Evolutionary conservation across 805 yeast species (phyloP), one percentile per base, ranked within the genome.

Genomic region (Candida rishiriensis): DNA sequence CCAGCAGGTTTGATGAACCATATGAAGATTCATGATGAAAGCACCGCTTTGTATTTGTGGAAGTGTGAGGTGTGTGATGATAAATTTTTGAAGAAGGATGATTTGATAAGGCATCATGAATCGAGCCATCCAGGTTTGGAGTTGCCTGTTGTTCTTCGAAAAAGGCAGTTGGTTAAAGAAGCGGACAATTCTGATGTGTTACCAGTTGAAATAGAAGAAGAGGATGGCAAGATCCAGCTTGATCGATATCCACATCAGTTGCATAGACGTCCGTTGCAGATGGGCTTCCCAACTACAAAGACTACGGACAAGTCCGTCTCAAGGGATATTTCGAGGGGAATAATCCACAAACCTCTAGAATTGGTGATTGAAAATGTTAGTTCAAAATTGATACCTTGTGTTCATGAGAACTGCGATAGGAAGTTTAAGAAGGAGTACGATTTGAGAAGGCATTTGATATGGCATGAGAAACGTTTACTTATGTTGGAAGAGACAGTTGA

Each of bases 1-100:
- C 78, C 75, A 38, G 69, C 72, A 26, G 93, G 89, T 49, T 63
- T 88, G 40, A 65, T 72, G 14, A 78, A 83, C 69, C 97, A 90
- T 59, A 79, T 85, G 88, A 63, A 72, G 36, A 67, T 80, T 16
- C 96, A 89, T 61, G 81, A 81, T 51, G 78, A 73, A 5, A 54
- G 57, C 2, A 68, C 70, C 14, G 72, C 70, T 11, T 64, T 72
- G n/a, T 78, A 73, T 49, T 64, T 79, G 34, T 86, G 95, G 91
- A 75, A 74, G 44, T 88, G 96, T 64, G 59, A 63, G 1, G 67
- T 68, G 41, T 83, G 90, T 61, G 59, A 43, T 7, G 59, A 62
- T 14, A 60, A 72, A 29, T 84, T 78, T 54, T 71, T 72, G 4
- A 79, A 78, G 49, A 83, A 83, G 46, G 70, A 70, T 11, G 83